Evolutionary conservation across 1,139 yeast genomes (phyloP).

Genomic region (Yamadazyma triangularis): DNA sequence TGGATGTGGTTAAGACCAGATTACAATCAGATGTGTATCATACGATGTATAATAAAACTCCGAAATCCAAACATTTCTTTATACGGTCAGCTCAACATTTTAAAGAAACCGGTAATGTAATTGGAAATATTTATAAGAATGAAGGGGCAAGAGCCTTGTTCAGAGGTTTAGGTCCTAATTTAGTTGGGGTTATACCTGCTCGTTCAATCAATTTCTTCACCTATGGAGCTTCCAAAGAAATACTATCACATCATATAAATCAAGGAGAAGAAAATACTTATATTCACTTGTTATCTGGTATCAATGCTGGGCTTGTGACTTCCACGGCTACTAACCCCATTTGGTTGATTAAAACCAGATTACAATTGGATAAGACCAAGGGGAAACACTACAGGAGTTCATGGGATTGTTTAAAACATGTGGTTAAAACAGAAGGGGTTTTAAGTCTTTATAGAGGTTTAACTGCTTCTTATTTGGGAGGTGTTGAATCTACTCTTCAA

Average conservation of each 20-base stretch:
- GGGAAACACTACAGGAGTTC: slow-evolving; percentile 73
- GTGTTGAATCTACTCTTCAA: slow-evolving; percentile 88
- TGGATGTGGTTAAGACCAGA: slow-evolving; percentile 95
- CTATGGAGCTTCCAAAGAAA: slow-evolving; percentile 84
- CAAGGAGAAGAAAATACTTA: slow-evolving; percentile 76
- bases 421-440: slow-evolving; percentile 73
- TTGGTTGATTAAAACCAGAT: slow-evolving; percentile 93
- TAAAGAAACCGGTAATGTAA: slow-evolving; percentile 73
- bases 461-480: slow-evolving; percentile 92
- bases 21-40: slow-evolving; percentile 81
- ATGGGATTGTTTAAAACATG: slow-evolving; percentile 74
- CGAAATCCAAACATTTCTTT: slow-evolving; percentile 37
- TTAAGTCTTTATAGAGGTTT: slow-evolving; percentile 80
- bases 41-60: slow-evolving; percentile 33
- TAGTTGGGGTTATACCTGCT: slow-evolving; percentile 99
- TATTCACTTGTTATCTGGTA: slow-evolving; percentile 86
- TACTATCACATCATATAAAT: slow-evolving; percentile 60
- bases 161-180: slow-evolving; percentile 92
- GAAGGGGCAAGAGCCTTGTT: slow-evolving; percentile 89
- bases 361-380: slow-evolving; percentile 77
- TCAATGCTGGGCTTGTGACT: slow-evolving; percentile 89
- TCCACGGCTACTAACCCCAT: slow-evolving; percentile 99
- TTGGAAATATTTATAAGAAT: slow-evolving; percentile 58
- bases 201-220: slow-evolving; percentile 95
- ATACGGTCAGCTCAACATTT: slow-evolving; percentile 63